These are phyloP conservation scores for Endotrypanum monterogeii DNA, from an alignment of 208 protist genomes.

Conservation along the genomic window DNA sequence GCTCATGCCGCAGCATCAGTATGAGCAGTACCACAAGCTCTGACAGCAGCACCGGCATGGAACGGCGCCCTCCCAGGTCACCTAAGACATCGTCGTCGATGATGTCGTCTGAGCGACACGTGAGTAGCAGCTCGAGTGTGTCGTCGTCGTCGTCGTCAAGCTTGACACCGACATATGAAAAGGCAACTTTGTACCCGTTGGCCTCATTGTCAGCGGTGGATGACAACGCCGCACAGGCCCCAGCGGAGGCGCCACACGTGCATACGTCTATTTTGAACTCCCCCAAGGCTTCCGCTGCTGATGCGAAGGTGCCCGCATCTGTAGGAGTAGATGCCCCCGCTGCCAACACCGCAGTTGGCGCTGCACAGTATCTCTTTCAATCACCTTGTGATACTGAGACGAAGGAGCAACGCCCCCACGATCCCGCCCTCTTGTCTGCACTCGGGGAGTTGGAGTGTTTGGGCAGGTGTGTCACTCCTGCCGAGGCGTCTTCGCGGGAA, in stretches of 20 bases:
- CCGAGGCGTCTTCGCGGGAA: not conserved
- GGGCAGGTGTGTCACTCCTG: not conserved
- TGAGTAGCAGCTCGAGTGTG: conserved; percentile 2
- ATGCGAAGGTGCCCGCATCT: not conserved
- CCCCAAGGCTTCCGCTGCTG: not conserved
- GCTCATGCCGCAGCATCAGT: conserved; percentile 7
- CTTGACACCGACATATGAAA: not conserved
- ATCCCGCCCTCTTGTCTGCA: not conserved
- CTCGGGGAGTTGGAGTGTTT: not conserved
- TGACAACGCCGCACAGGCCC: not conserved
- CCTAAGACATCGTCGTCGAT: not conserved
- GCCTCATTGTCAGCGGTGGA: not conserved
- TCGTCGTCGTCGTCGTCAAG: not conserved
- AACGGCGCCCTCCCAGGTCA: not conserved
- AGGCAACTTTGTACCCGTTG: not conserved
- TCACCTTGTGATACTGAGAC: not conserved
- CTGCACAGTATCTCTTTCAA: not conserved
- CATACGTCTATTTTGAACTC: not conserved
- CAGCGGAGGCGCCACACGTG: not conserved
- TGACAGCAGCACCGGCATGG: too few species aligned
- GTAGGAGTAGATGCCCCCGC: not conserved
- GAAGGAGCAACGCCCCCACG: not conserved
- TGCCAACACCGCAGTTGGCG: not conserved
- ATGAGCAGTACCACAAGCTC: conserved; percentile 9
- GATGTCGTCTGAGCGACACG: not conserved